Base-by-base conservation (phyloP, 2,329 filamentous ascomycete species). In the Sporothrix pallida region DNA sequence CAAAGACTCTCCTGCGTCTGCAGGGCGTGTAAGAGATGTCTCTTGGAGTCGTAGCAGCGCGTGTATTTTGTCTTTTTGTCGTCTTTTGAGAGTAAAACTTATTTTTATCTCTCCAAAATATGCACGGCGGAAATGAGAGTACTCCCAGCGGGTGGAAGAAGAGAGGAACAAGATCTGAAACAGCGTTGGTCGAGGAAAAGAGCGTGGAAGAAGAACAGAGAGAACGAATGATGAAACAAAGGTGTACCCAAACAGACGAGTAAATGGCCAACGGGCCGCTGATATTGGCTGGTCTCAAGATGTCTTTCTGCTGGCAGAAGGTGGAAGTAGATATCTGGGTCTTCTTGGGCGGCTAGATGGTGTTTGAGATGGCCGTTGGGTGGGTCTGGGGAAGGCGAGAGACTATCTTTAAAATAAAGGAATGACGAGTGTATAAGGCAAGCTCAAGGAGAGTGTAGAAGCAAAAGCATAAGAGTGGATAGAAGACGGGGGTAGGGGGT, bases 171-270 rank as follows among this genome's bases (percentile, higher is more conserved):
- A 9, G 37, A 58, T 70, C 50, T 70, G 68, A 70, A 70, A 70
- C 68, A 60, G n/a, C 10, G 9, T 23, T 12, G 37, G 17, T 5
- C 7, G 20, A 10, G 44, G 48, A 54, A 26, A 26, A 23, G 23
- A 17, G 37, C 4, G 23, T 54, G 12, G 54, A 65, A 72, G 23
- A 42, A 70, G 80, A 37, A 37, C 7, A 7, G 31, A 37, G 31
- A 37, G 4, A 37, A 37, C 31, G 31, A 7, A 37, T 37, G 31
- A 83, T 88, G 86, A 88, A 88, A 89, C 86, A 79, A 76, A 78
- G 79, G 81, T 84, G 86, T 88, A 81, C 88, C 85, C 83, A 81
- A 85, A 84, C 77, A 78, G 79, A 78, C 80, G 80, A 81, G 82
- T 81, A 78, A 80, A 78, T 77, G 76, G 78, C 75, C 76, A 80